Evolutionary conservation across 208 protist genomes (phyloP), one percentile per base, ranked within the genome.

Genomic region (Trypanosoma vivax): DNA sequence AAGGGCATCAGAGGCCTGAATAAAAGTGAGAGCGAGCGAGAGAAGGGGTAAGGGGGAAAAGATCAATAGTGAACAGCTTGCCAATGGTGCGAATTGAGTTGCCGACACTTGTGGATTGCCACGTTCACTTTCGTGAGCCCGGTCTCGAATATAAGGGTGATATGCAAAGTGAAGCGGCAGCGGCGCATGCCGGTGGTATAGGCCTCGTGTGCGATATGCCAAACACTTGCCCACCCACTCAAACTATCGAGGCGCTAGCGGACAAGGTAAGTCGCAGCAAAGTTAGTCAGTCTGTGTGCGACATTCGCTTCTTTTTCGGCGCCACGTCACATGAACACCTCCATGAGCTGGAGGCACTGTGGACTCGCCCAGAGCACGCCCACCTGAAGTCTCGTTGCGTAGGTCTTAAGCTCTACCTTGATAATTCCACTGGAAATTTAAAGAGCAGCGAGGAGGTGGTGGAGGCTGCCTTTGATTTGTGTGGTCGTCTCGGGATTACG

Each of bases 81-180:
- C n/a, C 34, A 9, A 55, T 43, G 55, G 65, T 37, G 16, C 40
- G 63, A 16, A 50, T 80, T 41, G 60, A 71, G 24, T 57, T 94
- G 21, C 83, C 88, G 5, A 60, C 83, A 37, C 73, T 98, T 7
- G 85, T 98, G 31, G 95, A 98, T 75, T 86, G 92, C 35, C 91
- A 96, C 65, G 94, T 96, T 0, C 91, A 96, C 73, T 82, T 97
- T 49, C 75, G 92, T 27, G 91, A 97, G 59, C 94, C 94, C 16
- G 94, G 94, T 9, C 70, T 93, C 0, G 84, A 88, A 51, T 69
- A 95, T 65, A 98, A 98, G 70, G 95, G 81, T 2, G 86, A 97
- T 58, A 97, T 96, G 79, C 65, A 60, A 16, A 79, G 65, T 50
- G 83, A 95, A 61, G 83, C 83, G n/a, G 73, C 68, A 14, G 82